A percentile compares a stretch with the other conserved stretches of the same genome.
phyloP scores from a whole-genome alignment of 2,329 filamentous ascomycete species.

The Botryotinia calthae region DNA sequence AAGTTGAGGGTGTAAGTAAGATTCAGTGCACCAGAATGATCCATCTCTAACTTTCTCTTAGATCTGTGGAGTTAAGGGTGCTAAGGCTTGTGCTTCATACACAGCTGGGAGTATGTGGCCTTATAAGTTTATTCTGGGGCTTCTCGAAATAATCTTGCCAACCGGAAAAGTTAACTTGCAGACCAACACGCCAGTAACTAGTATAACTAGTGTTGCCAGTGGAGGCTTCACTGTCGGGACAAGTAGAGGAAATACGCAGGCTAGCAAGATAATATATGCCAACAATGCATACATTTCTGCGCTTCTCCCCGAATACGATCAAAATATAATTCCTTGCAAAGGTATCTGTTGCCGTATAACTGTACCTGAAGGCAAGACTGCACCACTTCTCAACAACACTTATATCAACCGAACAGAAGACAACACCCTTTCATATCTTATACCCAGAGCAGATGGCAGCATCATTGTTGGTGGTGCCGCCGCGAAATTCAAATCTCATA shows the following conservation, averaged over 20 bases:
- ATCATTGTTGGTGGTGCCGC: slow-evolving; percentile 44
- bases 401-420: slow-evolving; percentile 25
- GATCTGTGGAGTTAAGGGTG: slow-evolving; percentile 32
- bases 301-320: slow-evolving; percentile 50
- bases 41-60: background rate
- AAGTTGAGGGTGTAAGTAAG: slow-evolving; percentile 14
- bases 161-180: slow-evolving; percentile 49
- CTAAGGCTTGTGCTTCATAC: slow-evolving; percentile 26
- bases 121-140: slow-evolving; percentile 57
- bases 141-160: slow-evolving; percentile 49
- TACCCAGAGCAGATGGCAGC: slow-evolving; percentile 34
- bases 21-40: background rate
- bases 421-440: slow-evolving; percentile 32
- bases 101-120: slow-evolving; percentile 47
- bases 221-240: slow-evolving; percentile 50
- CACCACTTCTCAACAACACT: slow-evolving; percentile 27
- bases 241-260: slow-evolving; percentile 51
- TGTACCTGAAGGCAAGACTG: slow-evolving; percentile 26
- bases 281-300: slow-evolving; percentile 67
- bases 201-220: slow-evolving; percentile 23
- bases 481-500: slow-evolving; percentile 36
- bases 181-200: slow-evolving; percentile 48
- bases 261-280: slow-evolving; percentile 58
- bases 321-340: slow-evolving; percentile 58
- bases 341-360: slow-evolving; percentile 44